These are phyloP conservation scores for Blastocystis sp. DNA, from an alignment of 352 stramenopile species.

Conservation along the genomic window DNA sequence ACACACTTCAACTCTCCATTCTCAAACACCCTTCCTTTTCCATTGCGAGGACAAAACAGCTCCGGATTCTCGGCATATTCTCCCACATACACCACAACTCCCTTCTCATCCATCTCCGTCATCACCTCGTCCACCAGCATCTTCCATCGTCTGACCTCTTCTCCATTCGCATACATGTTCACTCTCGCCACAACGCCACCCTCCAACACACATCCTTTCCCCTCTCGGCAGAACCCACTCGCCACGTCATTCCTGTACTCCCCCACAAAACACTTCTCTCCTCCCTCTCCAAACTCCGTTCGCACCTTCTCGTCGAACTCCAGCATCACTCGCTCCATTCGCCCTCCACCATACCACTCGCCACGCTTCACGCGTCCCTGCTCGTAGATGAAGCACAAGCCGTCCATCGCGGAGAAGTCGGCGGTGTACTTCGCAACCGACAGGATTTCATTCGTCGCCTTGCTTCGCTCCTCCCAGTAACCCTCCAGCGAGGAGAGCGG, in stretches of 20 bases:
- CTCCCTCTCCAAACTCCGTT: background rate
- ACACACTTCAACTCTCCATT: background rate
- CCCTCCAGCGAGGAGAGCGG: background rate
- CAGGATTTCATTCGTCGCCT: background rate
- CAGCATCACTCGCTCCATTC: background rate
- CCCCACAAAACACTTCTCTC: background rate
- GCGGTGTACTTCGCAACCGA: background rate
- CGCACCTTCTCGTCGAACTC: background rate
- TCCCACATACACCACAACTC: background rate
- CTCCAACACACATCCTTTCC: background rate
- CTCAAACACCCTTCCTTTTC: conserved; percentile 3
- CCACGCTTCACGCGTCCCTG: background rate
- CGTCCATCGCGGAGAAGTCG: background rate
- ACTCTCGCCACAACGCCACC: background rate
- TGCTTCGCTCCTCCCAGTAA: background rate
- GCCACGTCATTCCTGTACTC: conserved; percentile 5
- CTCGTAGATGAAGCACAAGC: background rate
- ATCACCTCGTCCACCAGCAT: background rate
- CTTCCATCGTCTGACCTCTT: background rate
- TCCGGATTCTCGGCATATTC: background rate
- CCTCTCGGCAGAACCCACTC: background rate
- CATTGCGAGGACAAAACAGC: background rate
- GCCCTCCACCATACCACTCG: background rate
- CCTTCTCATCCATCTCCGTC: background rate
- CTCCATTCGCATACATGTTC: background rate